phyloP scores from a whole-genome alignment of 164 flowering plant species.

The Tetrastigma voinierianum region DNA sequence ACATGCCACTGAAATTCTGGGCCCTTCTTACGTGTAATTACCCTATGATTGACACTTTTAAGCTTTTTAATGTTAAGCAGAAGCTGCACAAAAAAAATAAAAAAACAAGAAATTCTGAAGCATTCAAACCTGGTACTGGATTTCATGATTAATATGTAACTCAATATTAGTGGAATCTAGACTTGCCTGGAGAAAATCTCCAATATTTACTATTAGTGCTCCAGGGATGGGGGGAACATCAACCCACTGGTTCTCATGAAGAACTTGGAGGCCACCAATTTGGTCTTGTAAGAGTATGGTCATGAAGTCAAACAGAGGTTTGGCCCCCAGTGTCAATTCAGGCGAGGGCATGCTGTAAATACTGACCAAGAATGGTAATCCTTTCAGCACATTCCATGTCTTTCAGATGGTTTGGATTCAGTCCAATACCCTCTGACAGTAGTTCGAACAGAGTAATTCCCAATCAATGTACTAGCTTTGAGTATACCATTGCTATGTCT shows the following conservation, averaged over 20 bases:
- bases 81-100: too few relatives aligned
- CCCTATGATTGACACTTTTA: too few relatives aligned
- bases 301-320: conserved; percentile 20
- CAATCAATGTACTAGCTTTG: conserved; percentile 14
- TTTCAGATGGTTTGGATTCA: conserved; percentile 13
- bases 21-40: too few relatives aligned
- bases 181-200: conserved; percentile 15
- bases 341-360: conserved; percentile 34
- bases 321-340: conserved; percentile 24
- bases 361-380: conserved; percentile 10
- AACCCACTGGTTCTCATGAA: conserved; percentile 23
- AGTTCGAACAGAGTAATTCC: conserved; percentile 16
- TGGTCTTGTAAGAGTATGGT: conserved; percentile 35
- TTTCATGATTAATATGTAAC: too few relatives aligned
- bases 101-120: too few relatives aligned
- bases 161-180: too few relatives aligned
- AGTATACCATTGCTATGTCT: conserved; percentile 12
- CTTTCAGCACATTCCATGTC: conserved; percentile 23
- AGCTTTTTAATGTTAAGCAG: too few relatives aligned
- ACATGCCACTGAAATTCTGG: too few relatives aligned
- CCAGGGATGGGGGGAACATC: conserved; percentile 26
- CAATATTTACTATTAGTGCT: conserved; percentile 28
- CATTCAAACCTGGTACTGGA: too few relatives aligned
- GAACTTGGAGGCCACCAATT: conserved; percentile 32
- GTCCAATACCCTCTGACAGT: conserved; percentile 28